Percentiles rank a stretch among this genome's conserved stretches.
Evolutionary conservation across 73 alveolate genomes (phyloP).

Genomic region (Uronychia binucleata): DNA sequence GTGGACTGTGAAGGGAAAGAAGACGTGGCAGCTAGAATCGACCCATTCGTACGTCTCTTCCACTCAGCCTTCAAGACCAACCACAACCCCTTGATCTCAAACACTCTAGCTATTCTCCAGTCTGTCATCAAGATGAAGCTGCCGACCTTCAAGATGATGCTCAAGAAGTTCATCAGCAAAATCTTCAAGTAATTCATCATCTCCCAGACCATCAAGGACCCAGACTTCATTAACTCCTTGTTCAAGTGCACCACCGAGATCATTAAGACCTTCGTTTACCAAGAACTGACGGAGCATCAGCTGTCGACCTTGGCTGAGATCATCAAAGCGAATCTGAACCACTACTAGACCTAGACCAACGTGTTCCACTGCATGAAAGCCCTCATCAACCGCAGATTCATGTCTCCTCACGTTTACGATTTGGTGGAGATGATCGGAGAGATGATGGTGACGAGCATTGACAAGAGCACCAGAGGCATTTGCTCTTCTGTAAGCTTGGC

Average conservation of each 20-base stretch:
- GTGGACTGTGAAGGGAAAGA: conserved; percentile 13
- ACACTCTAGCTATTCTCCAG: conserved; percentile 31
- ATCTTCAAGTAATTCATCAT: conserved; percentile 25
- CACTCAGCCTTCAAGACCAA: conserved; percentile 27
- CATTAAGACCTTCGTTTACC: conserved; percentile 25
- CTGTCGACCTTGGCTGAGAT: conserved; percentile 8
- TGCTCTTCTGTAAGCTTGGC: conserved; percentile 27
- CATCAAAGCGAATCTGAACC: conserved; percentile 13
- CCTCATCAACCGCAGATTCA: conserved; percentile 34
- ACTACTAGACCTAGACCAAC: conserved; percentile 17
- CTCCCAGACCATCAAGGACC: conserved; percentile 33
- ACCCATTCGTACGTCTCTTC: conserved; percentile 44
- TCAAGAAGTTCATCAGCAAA: neutral
- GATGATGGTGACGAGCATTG: conserved; percentile 28
- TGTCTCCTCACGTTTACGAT: conserved; percentile 52
- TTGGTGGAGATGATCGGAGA: conserved; percentile 46
- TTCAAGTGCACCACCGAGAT: conserved; percentile 60
- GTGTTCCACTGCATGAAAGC: conserved; percentile 38
- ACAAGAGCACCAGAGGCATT: conserved; percentile 9
- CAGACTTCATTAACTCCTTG: conserved; percentile 50
- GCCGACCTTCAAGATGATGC: conserved; percentile 33
- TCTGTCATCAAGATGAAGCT: conserved; percentile 20
- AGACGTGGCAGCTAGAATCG: conserved; percentile 34
- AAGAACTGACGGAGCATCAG: conserved; percentile 24
- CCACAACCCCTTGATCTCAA: conserved; percentile 42